These are phyloP conservation scores for Prunella vulgaris DNA, from an alignment of 257 asterid genomes.

Conservation along the genomic window DNA sequence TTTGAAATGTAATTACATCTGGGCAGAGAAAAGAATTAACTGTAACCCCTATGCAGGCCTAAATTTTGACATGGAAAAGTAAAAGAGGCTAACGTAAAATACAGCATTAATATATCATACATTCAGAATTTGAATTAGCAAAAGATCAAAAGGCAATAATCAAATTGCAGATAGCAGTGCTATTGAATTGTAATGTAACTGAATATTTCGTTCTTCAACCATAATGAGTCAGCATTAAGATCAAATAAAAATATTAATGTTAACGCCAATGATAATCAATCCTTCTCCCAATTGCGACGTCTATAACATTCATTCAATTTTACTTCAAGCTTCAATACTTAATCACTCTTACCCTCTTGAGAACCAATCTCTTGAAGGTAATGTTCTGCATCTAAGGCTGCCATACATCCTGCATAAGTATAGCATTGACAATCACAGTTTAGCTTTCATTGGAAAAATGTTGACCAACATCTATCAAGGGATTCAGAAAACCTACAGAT, in stretches of 20 bases:
- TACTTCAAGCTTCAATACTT: slow-evolving; percentile 37
- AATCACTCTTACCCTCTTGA: slow-evolving; percentile 94
- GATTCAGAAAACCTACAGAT: neutral
- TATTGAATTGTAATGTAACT: slow-evolving; percentile 2
- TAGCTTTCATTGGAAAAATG: neutral
- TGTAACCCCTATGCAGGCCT: neutral
- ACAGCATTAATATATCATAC: neutral
- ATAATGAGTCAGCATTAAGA: slow-evolving; percentile 1
- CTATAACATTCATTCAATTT: slow-evolving; percentile 10
- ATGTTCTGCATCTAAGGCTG: slow-evolving; percentile 96
- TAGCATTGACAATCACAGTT: neutral
- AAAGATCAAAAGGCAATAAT: neutral
- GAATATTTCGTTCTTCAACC: slow-evolving; percentile 5
- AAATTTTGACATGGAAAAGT: neutral
- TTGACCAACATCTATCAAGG: neutral
- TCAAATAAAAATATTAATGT: slow-evolving; percentile 4
- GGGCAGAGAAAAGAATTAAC: no score
- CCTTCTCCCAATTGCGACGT: slow-evolving; percentile 12
- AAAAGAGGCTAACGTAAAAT: neutral
- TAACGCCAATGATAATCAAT: slow-evolving; percentile 2
- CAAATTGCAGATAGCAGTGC: neutral
- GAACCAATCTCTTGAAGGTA: slow-evolving; percentile 83
- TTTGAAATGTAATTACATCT: no score
- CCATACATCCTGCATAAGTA: slow-evolving; percentile 81
- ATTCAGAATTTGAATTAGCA: neutral